Evolutionary conservation across 371 early-diverging fungal species (phyloP), one percentile per base, ranked within the genome.

Genomic region (Blakeslea trispora): DNA sequence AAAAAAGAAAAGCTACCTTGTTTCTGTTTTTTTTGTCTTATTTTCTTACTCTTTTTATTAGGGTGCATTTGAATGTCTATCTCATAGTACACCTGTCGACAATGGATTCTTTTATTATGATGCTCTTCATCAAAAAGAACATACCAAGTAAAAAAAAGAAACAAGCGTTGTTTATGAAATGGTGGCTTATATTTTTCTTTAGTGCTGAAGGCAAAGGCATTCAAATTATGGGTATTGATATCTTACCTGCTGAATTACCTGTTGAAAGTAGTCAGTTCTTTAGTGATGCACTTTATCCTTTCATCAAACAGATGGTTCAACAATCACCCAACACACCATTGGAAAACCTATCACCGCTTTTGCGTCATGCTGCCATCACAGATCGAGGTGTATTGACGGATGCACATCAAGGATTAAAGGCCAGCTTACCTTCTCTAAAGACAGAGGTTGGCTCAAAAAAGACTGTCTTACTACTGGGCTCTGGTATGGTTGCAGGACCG

Each of bases 171-270:
- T n/a, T n/a, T n/a, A n/a, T n/a, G n/a, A n/a, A n/a, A n/a, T n/a
- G n/a, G n/a, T n/a, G n/a, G n/a, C n/a, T n/a, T n/a, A n/a, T n/a
- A n/a, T n/a, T n/a, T n/a, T n/a, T n/a, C n/a, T n/a, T 68, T 50
- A n/a, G 88, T 61, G 79, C 87, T 15, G 92, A 91, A 62, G 87
- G 81, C 8, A 68, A 79, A 8, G 98, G 98, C 22, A 84, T 94
- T 21, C 94, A 94, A 69, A 88, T 97, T 64, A 92, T 96, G 90
- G 93, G 96, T 5, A 91, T 98, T 24, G 98, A 98, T 66, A 98
- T 94, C 58, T 74, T 98, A 35, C 98, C 98, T 5, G 92, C 97
- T 1, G 97, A 98, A 69, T 76, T 98, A 49, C 97, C 98, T 7
- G 63, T 91, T 17, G 98, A 97, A 68, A 91, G 97, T 47, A 93